Evolutionary conservation across 306 rosid species (phyloP), one percentile per base, ranked within the genome.

Genomic region (Aeschynomene evenia): DNA sequence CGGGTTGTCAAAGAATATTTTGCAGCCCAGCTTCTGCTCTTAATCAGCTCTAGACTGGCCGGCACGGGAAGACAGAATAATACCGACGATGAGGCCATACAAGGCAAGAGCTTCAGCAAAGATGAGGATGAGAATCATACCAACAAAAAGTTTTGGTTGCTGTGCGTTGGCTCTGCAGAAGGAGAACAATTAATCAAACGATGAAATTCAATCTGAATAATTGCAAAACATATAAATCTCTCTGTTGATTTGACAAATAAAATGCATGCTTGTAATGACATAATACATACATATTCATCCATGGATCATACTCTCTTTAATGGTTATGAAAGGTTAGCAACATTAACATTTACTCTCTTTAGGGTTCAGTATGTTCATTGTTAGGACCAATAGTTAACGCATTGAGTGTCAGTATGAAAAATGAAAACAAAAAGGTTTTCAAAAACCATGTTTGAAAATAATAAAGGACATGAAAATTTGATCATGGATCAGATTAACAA

Each of bases 21-120:
- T 63, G 80, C 70, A 37, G 62, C 81, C 54, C 39, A 13, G 46
- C 71, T 67, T 37, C 68, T 72, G n/a, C 55, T 45, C 83, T 77
- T 81, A 89, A 1, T 89, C 96, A 24, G 92, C 96, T 85, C 92
- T 89, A 72, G 96, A 89, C 78, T 89, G 96, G 55, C 96, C 92
- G 56, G 96, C 90, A 75, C 96, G 87, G 24, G 96, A 89, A 66
- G 96, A 89, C 83, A 89, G 80, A 72, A 89, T 89, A 59, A 89
- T 89, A 64, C 96, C 96, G 20, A 87, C 96, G 68, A 89, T 89
- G 54, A 89, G 96, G 19, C 96, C 96, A 7, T 89, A 89, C 9
- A 89, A 80, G 61, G 96, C 96, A 64, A 89, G 87, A 33, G 96
- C 96, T 78, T 89, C 96, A 20, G 96, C 96, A 28, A 89, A 89